Percentiles rank a stretch among this genome's conserved stretches.
These are phyloP conservation scores for Magnusiomyces fungicola DNA, from an alignment of 1,139 yeast genomes.

Conservation along the genomic window DNA sequence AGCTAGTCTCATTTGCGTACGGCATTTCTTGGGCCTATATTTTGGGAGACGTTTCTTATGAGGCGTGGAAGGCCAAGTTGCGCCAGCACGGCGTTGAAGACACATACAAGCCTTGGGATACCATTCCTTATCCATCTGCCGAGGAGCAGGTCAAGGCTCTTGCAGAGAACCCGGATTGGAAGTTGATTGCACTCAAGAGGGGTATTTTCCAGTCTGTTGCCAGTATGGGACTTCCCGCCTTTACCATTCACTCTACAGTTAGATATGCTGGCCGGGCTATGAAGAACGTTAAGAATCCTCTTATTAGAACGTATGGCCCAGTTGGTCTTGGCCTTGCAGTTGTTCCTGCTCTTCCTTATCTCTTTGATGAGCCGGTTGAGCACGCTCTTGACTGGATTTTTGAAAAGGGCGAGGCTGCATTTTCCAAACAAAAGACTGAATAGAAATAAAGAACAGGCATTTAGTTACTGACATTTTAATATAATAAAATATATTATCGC, in stretches of 20 bases:
- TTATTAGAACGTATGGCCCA: conserved; percentile 60
- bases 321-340: conserved; percentile 68
- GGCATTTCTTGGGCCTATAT: conserved; percentile 73
- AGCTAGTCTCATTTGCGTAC: conserved; percentile 56
- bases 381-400: conserved; percentile 56
- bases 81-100: conserved; percentile 62
- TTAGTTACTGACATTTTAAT: too few relatives aligned
- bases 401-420: conserved; percentile 45
- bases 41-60: conserved; percentile 69
- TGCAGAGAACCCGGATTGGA: conserved; percentile 49
- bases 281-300: conserved; percentile 43
- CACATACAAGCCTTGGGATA: conserved; percentile 65
- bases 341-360: conserved; percentile 70
- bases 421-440: not conserved
- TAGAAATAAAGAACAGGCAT: too few relatives aligned
- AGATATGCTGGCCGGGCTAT: conserved; percentile 54
- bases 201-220: conserved; percentile 76
- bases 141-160: conserved; percentile 34
- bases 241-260: conserved; percentile 75
- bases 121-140: conserved; percentile 34
- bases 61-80: conserved; percentile 68
- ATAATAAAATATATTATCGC: too few relatives aligned
- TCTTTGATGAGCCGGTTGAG: conserved; percentile 82
- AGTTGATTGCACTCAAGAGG: conserved; percentile 55
- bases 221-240: conserved; percentile 81